A percentile compares a stretch with the other conserved stretches of the same genome.
Evolutionary conservation across 1,284 basidiomycete species (phyloP).

Genomic region (Vanrija sp.): DNA sequence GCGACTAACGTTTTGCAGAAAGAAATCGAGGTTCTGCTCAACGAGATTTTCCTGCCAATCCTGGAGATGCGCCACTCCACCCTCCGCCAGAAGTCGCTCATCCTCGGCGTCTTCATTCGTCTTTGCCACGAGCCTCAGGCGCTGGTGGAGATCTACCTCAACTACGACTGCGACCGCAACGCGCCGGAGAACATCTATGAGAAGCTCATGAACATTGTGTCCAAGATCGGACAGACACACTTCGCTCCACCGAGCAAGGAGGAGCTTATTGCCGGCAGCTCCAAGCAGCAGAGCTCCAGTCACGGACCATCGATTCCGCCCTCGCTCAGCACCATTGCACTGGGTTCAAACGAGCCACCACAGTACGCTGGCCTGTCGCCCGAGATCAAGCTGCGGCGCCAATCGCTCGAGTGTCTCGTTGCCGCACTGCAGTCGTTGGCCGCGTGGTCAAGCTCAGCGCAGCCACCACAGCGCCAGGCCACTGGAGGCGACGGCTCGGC

Average conservation of each 20-base stretch:
- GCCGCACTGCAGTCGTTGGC: conserved; percentile 82
- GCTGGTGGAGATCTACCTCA: conserved; percentile 93
- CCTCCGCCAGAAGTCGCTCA: conserved; percentile 86
- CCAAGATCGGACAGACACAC: conserved; percentile 76
- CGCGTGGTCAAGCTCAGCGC: conserved; percentile 67
- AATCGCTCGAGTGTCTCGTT: conserved; percentile 85
- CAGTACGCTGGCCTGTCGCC: conserved; percentile 65
- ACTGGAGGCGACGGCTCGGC: conserved; percentile 19
- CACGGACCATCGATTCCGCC: conserved; percentile 54
- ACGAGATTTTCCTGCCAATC: conserved; percentile 98
- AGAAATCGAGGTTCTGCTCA: conserved; percentile 97
- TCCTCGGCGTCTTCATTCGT: conserved; percentile 78
- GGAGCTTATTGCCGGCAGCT: conserved; percentile 30
- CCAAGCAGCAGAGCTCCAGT: conserved; percentile 43
- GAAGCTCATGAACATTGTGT: conserved; percentile 88
- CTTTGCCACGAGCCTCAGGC: conserved; percentile 93
- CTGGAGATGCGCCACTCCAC: conserved; percentile 97
- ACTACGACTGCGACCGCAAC: conserved; percentile 93
- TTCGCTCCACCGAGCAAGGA: conserved; percentile 54
- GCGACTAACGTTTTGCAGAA: conserved; percentile 54
- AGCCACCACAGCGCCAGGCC: not conserved
- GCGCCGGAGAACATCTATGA: conserved; percentile 95
- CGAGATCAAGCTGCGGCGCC: conserved; percentile 77
- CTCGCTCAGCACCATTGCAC: conserved; percentile 63
- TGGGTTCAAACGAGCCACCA: conserved; percentile 47